Base-by-base conservation (phyloP, 2,329 filamentous ascomycete species). In the Ambrosiella xylebori region DNA sequence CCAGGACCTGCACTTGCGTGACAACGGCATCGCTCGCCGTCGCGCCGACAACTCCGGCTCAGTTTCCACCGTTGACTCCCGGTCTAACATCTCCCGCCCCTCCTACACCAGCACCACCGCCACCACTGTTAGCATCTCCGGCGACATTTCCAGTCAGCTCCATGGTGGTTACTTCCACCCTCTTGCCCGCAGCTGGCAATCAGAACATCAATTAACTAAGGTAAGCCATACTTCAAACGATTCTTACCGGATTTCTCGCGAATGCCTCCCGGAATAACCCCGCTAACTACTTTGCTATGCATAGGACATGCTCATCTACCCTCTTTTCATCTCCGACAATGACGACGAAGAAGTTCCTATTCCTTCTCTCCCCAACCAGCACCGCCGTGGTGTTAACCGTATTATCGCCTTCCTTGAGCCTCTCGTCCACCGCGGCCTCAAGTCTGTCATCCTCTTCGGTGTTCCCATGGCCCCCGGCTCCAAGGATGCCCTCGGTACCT, bases 281-380 rank as follows among this genome's bases (percentile, higher is more conserved):
- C 40, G 40, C 40, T 41, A 47, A 9, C 17, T 37, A 13, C 12
- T 13, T 5, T 15, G 8, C 58, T 44, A 4, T 45, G 37, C 61
- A 8, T 65, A 95, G 88, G 93, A 90, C 41, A 97, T 97, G 93
- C 84, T 98, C 66, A 96, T 98, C 66, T 97, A 94, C 72, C 93
- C 93, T 11, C 79, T 98, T 64, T 98, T 98, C 74, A 81, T 98
- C 63, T 95, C 93, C 66, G 93, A 98, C 71, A 81, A 87, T 67
- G 86, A 91, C 40, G 88, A 97, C 66, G 91, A 97, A 73, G 87
- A 96, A 73, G 86, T 84, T 12, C 77, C 86, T 13, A 94, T 98
- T 59, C 85, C 90, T 55, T 95, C 90, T 17, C 80, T 98, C 3
- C 93, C 93, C 1, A 88, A 89, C 68, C 91, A 97, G 71, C 76